These are phyloP conservation scores for Saprolegnia diclina DNA, from an alignment of 352 stramenopile species.

Conservation along the genomic window DNA sequence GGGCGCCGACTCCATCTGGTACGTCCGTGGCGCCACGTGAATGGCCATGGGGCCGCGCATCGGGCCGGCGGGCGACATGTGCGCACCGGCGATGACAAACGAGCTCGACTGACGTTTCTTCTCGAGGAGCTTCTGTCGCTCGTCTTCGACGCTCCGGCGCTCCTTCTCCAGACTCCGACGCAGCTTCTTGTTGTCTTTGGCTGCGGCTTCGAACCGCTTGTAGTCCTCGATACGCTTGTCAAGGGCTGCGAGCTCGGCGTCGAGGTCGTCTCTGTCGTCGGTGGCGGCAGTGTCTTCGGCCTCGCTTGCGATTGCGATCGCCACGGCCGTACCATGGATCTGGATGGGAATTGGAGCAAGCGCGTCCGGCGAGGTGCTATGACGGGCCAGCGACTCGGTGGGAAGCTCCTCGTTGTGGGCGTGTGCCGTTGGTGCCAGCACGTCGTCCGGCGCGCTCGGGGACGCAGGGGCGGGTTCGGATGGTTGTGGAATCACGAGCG, in stretches of 20 bases:
- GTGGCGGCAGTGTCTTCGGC: too few species aligned
- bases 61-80: neutral
- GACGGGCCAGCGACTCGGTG: neutral
- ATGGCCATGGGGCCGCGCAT: neutral
- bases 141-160: slow-evolving; percentile 5
- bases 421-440: too few species aligned
- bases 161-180: slow-evolving; percentile 11
- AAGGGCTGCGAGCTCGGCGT: slow-evolving; percentile 1
- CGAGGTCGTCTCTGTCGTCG: neutral
- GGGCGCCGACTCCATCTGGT: too few species aligned
- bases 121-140: slow-evolving; percentile 17
- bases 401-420: too few species aligned
- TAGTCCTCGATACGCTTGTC: slow-evolving; percentile 14
- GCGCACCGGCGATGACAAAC: neutral
- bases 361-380: neutral
- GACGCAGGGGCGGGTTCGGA: neutral
- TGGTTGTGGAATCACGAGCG: neutral
- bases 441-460: too few species aligned
- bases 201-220: neutral
- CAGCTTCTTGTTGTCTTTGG: slow-evolving; percentile 14
- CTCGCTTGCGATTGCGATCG: too few species aligned
- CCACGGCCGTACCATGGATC: neutral
- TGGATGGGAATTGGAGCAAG: neutral
- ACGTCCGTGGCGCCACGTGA: too few species aligned
- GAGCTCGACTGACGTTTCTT: too few species aligned